Base-by-base conservation (phyloP, 1,284 basidiomycete species). In the Fomitopsis pinicola region DNA sequence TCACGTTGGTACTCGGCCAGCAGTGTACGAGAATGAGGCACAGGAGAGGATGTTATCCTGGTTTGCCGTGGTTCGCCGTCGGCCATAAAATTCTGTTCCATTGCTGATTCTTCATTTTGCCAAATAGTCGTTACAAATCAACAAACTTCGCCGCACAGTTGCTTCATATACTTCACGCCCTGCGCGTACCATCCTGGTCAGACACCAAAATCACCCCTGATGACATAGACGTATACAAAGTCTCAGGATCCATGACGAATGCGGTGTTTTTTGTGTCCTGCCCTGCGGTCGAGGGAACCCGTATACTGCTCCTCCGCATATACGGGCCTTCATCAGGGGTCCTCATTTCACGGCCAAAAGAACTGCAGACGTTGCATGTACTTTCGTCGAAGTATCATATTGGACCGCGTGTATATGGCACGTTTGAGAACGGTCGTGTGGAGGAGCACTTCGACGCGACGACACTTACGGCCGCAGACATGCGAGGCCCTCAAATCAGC, bases 361-460 rank as follows among this genome's bases (percentile, higher is more conserved):
- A 97, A 73, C 83, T 97, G 36, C 88, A 90, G 66, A 92, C 88
- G 30, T 84, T 98, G 44, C 92, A 97, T 75, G 80, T 91, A 52
- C 87, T 98, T 55, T 95, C 93, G 40, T 91, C 91, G 19, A 81
- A 80, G 63, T 97, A 95, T 76, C 84, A 83, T 66, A 91, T 98
- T 60, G 95, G 94, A n/a, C 94, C 95, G 35, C 84, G 85, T 66
- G 86, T 98, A 35, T 94, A 92, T 71, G 95, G 95, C 58, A 97
- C 95, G 1, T 97, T 98, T 75, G 82, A 85, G 67, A 98, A 98
- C 74, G 95, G 95, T 42, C 88, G 95, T 44, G 79, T 97, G 55
- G 95, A 97, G 77, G 91, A 97, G 73, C 96, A 93, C 76, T 97
- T 97, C 73, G 87, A 95, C 63, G 94, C 94, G 19, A 82, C 86